Base-by-base conservation (phyloP, 169 alveolate species). In the Plasmodium cynomolgi region DNA sequence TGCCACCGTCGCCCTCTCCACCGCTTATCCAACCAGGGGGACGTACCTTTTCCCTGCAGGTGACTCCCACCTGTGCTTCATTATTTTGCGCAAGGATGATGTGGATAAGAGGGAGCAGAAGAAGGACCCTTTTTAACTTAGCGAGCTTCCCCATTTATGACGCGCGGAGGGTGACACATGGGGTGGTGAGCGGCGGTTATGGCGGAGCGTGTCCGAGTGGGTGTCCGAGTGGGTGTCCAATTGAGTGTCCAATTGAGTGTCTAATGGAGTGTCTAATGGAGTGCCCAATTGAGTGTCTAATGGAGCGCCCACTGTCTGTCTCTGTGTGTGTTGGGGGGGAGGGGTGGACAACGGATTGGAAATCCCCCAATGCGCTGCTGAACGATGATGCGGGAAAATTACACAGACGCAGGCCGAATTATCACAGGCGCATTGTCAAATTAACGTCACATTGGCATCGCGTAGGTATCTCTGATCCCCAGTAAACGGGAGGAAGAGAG, bases 141-240 rank as follows among this genome's bases (percentile, higher is more conserved):
- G n/a, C 44, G 29, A 68, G 34, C 54, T 84, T 84, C 29, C 83
- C 71, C 92, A 84, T 84, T 84, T 84, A 84, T 26, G 4, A 37
- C 9, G 29, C 3, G 41, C 7, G 81, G 56, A 56, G 72, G 26
- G 39, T 31, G 82, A 74, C 39, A 74, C 50, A 62, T 62, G 75
- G 15, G 75, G 77, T 7, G 77, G 41, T 20, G 17, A 68, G 15
- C 3, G n/a, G 77, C 20, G 2, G 37, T 23, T 4, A 29, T 2
- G 15, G 31, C 77, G 41, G 15, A 62, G n/a, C 33, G 29, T 20
- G 15, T 62, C 56, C 62, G 4, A 7, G 17, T 1, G 37, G 9
- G 15, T 68, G 31, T 6, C 77, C 77, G n/a, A 68, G 0, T 20
- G 34, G 1, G 77, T 6, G 77, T 68, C 20, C 37, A 56, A 17